Evolutionary conservation across 2,329 filamentous ascomycete genomes (phyloP).

Genomic region (Cladophialophora bantiana): DNA sequence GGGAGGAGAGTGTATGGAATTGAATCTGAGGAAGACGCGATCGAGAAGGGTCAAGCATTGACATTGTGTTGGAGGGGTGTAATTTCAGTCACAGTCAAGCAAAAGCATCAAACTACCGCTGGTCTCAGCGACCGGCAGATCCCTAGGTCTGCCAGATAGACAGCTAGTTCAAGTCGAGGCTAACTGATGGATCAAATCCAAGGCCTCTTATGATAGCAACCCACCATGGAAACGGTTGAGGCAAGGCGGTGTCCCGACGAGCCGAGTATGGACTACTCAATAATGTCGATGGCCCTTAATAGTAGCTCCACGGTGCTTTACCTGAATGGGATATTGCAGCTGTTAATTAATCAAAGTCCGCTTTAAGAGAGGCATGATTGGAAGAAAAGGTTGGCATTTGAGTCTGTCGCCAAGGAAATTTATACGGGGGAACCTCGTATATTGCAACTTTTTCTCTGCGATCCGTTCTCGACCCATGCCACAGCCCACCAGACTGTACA

Average conservation of each 20-base stretch:
- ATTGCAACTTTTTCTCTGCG: background rate
- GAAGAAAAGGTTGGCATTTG: background rate
- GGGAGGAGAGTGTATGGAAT: background rate
- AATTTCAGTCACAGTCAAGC: constrained; percentile 1
- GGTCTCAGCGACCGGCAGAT: background rate
- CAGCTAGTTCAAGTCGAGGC: background rate
- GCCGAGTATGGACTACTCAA: background rate
- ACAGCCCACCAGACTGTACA: background rate
- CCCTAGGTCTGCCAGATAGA: background rate
- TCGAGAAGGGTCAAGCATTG: background rate
- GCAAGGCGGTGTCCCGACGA: constrained; percentile 4
- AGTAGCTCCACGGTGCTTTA: background rate
- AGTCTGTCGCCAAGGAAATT: background rate
- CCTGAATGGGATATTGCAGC: background rate
- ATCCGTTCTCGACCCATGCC: background rate
- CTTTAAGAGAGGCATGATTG: constrained; percentile 1
- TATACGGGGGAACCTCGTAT: background rate
- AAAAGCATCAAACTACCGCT: background rate
- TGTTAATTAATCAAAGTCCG: background rate
- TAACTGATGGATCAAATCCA: constrained; percentile 1
- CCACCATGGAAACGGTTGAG: background rate
- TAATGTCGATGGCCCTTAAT: background rate
- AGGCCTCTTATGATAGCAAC: background rate
- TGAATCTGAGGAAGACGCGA: background rate
- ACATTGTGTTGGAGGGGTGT: background rate